phyloP scores from a whole-genome alignment of 2,329 filamentous ascomycete genomes.

The Aspergillus versicolor region DNA sequence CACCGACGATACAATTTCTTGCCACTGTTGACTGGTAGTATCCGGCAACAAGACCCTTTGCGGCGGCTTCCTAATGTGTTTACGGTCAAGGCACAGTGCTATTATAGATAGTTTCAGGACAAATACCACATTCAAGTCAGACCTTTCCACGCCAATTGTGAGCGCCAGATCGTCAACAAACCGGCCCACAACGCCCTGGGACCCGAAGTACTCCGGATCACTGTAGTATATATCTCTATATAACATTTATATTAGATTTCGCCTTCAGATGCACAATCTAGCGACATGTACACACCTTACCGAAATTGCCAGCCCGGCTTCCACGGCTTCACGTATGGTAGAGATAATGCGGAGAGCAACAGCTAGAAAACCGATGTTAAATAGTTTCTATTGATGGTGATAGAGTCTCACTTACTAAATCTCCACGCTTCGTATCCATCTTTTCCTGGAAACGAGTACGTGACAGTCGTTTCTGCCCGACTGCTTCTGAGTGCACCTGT shows the following conservation, averaged over 20 bases:
- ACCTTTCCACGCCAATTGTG: conserved; percentile 57
- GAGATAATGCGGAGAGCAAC: conserved; percentile 57
- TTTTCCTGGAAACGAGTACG: conserved; percentile 56
- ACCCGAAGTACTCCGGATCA: conserved; percentile 59
- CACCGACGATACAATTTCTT: conserved; percentile 35
- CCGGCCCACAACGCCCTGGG: conserved; percentile 57
- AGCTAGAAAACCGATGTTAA: conserved; percentile 36
- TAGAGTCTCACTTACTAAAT: conserved; percentile 29
- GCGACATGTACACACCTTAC: conserved; percentile 50
- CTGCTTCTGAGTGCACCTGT: conserved; percentile 29
- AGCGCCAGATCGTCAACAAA: conserved; percentile 62
- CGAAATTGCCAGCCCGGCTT: conserved; percentile 50
- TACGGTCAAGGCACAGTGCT: background rate
- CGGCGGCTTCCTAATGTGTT: conserved; percentile 38
- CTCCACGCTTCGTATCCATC: conserved; percentile 58
- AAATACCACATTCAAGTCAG: conserved; percentile 57
- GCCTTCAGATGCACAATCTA: background rate
- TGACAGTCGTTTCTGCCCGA: conserved; percentile 22
- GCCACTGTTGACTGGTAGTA: conserved; percentile 27
- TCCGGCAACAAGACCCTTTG: conserved; percentile 46
- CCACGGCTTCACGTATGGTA: conserved; percentile 54
- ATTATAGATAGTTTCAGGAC: background rate
- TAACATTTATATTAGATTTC: background rate
- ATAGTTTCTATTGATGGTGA: background rate
- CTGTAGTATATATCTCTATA: conserved; percentile 63